These are phyloP conservation scores for Paramecium sonneborni DNA, from an alignment of 73 alveolate species.

Conservation along the genomic window DNA sequence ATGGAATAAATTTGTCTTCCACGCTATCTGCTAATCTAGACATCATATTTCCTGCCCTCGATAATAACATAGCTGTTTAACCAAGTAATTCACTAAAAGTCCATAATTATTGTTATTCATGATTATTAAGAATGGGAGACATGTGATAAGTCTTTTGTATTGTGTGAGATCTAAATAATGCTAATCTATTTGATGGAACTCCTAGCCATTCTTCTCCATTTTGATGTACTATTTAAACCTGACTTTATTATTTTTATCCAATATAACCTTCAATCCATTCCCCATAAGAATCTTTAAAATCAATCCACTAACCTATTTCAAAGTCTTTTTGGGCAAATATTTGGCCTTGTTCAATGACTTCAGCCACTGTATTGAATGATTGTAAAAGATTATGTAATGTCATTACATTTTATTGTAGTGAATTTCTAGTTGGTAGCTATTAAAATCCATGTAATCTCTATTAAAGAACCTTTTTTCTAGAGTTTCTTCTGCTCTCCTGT, in stretches of 20 bases:
- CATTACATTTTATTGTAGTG: neutral
- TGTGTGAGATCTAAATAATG: conserved; percentile 43
- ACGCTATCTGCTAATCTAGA: conserved; percentile 41
- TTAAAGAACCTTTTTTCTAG: conserved; percentile 23
- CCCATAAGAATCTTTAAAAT: neutral
- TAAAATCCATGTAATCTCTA: conserved; percentile 27
- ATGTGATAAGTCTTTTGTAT: neutral
- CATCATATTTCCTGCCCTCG: conserved; percentile 45
- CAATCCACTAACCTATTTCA: conserved; percentile 32
- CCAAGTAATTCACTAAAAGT: conserved; percentile 13
- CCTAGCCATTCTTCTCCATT: conserved; percentile 47
- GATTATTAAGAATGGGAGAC: neutral
- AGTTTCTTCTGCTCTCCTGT: conserved; percentile 14
- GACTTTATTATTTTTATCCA: neutral
- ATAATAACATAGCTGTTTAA: neutral
- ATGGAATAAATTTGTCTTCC: neutral
- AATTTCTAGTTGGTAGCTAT: neutral
- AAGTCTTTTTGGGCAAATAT: neutral
- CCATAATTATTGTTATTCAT: neutral
- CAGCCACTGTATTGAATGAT: conserved; percentile 13
- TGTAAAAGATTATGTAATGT: neutral
- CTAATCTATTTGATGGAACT: neutral
- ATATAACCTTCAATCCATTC: conserved; percentile 37
- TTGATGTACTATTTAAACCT: neutral
- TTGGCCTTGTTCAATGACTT: conserved; percentile 16